phyloP scores from a whole-genome alignment of 257 asterid species.

The Nyctanthes arbortristis region DNA sequence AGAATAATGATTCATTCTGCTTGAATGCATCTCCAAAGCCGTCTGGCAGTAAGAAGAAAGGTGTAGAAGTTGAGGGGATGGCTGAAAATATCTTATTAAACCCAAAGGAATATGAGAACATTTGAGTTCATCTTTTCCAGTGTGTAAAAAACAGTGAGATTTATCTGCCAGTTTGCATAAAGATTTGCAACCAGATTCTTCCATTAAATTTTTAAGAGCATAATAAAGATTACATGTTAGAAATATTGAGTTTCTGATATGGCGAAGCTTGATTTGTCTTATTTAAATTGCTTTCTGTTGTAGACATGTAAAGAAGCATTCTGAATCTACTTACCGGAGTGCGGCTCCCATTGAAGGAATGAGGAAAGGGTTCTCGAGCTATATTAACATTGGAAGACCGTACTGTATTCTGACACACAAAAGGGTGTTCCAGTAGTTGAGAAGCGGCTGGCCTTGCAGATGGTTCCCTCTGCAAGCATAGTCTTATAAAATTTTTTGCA shows the following conservation, averaged over 20 bases:
- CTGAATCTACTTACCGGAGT: conserved; percentile 56
- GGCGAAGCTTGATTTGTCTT: not conserved
- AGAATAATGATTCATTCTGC: conserved; percentile 35
- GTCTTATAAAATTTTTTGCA: conserved; percentile 71
- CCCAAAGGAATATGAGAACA: not conserved
- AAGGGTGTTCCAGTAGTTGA: conserved; percentile 70
- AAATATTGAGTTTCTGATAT: too few species aligned
- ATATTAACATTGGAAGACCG: conserved; percentile 53
- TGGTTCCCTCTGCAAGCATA: conserved; percentile 35
- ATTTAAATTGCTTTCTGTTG: not conserved
- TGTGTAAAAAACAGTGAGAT: not conserved
- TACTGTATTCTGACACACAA: conserved; percentile 64
- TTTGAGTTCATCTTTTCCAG: not conserved
- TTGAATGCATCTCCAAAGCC: conserved; percentile 52
- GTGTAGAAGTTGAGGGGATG: not conserved
- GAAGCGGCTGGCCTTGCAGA: conserved; percentile 71
- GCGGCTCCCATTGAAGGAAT: conserved; percentile 81
- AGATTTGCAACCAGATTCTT: too few species aligned
- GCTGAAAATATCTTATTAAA: not conserved
- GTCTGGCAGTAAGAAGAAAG: conserved; percentile 34
- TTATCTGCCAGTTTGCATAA: not conserved
- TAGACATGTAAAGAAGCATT: not conserved
- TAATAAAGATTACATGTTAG: not conserved
- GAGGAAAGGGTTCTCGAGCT: conserved; percentile 74
- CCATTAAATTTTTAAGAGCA: not conserved